phyloP scores from a whole-genome alignment of 140 eudicot genomes.

The Stevia rebaudiana region DNA sequence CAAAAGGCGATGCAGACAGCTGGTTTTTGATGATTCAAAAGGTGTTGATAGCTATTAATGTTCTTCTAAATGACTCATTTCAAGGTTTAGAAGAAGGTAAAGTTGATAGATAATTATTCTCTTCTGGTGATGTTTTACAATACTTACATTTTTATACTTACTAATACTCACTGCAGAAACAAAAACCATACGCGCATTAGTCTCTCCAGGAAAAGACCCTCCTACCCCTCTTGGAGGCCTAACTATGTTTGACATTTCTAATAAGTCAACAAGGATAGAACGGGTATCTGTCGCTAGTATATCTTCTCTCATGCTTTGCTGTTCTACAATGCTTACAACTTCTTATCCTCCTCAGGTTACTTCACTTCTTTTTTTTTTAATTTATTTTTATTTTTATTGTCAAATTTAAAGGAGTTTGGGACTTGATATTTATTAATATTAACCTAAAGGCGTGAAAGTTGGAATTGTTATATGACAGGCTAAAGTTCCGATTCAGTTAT shows the following conservation, averaged over 20 bases:
- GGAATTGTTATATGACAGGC: constrained; percentile 34
- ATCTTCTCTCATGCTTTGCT: constrained; percentile 61
- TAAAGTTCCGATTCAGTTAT: constrained; percentile 46
- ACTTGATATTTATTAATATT: background rate
- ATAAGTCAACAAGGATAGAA: constrained; percentile 42
- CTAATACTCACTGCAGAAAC: constrained; percentile 47
- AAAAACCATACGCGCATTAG: constrained; percentile 39
- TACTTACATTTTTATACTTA: constrained; percentile 21
- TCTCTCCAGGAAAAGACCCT: constrained; percentile 70
- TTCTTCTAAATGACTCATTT: constrained; percentile 54
- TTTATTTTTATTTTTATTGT: background rate
- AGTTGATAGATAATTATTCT: background rate
- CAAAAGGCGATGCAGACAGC: constrained; percentile 81
- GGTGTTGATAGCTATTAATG: constrained; percentile 55
- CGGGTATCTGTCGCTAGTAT: constrained; percentile 42
- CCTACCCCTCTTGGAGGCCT: constrained; percentile 79
- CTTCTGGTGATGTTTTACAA: constrained; percentile 16
- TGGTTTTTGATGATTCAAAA: constrained; percentile 82
- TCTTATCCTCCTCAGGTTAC: constrained; percentile 79
- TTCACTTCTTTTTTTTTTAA: too few species aligned
- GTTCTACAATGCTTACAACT: constrained; percentile 66
- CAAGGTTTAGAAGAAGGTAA: constrained; percentile 93
- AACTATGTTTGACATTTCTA: constrained; percentile 31
- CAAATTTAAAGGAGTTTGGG: too few species aligned
- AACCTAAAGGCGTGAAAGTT: background rate